These are phyloP conservation scores for Hyaloscypha finlandica DNA, from an alignment of 495 filamentous ascomycete species.

Conservation along the genomic window DNA sequence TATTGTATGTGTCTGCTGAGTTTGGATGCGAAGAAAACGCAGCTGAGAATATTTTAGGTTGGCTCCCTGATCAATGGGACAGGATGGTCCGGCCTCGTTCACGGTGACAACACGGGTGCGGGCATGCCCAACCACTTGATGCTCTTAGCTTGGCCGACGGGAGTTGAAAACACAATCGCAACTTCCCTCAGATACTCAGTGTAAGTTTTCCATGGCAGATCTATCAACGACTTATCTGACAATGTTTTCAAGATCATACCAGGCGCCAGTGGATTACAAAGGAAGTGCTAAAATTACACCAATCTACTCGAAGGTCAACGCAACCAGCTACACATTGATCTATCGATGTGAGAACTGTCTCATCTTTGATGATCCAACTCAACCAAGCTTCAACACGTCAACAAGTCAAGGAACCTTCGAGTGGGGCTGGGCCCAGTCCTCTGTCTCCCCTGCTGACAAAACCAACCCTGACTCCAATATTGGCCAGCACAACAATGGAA, in stretches of 20 bases:
- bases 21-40: constrained; percentile 26
- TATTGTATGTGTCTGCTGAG: constrained; percentile 42
- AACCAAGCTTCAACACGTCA: constrained; percentile 43
- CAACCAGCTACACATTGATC: constrained; percentile 54
- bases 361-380: constrained; percentile 54
- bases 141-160: constrained; percentile 55
- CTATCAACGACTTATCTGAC: constrained; percentile 3
- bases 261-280: constrained; percentile 55
- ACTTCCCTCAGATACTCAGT: constrained; percentile 59
- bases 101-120: constrained; percentile 47
- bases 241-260: constrained; percentile 47
- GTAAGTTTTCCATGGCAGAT: constrained; percentile 17
- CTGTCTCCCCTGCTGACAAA: constrained; percentile 35
- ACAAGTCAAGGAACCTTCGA: constrained; percentile 41
- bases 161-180: constrained; percentile 46
- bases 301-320: constrained; percentile 57
- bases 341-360: constrained; percentile 67
- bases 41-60: constrained; percentile 29
- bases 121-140: constrained; percentile 61
- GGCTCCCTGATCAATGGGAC: constrained; percentile 29
- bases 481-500: constrained; percentile 45
- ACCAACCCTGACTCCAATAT: constrained; percentile 40
- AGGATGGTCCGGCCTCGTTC: constrained; percentile 57
- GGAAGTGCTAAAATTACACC: constrained; percentile 59
- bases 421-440: constrained; percentile 50